Evolutionary conservation across 345 rosid genomes (phyloP).

Genomic region (Turritis glabra): DNA sequence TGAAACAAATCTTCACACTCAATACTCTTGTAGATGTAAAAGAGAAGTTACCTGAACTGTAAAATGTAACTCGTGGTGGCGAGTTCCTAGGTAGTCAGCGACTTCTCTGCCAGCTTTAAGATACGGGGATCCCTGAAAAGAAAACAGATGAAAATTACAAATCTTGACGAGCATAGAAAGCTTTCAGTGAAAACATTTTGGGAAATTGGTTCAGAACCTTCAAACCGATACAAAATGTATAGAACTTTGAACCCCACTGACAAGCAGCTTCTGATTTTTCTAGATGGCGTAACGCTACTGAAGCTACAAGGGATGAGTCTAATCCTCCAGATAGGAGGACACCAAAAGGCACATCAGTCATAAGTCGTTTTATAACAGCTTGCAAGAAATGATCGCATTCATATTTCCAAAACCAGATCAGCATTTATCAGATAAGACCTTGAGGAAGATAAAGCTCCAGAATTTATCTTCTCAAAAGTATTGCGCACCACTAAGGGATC

Average conservation of each 20-base stretch:
- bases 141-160: not conserved
- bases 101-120: slow-evolving; percentile 79
- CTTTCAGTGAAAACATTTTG: not conserved
- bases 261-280: slow-evolving; percentile 63
- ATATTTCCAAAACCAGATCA: not conserved
- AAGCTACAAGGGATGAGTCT: slow-evolving; percentile 86
- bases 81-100: slow-evolving; percentile 75
- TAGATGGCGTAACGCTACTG: slow-evolving; percentile 70
- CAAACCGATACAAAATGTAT: slow-evolving; percentile 77
- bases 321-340: slow-evolving; percentile 88
- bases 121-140: slow-evolving; percentile 74
- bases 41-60: slow-evolving; percentile 64
- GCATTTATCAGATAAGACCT: not conserved
- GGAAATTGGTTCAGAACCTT: slow-evolving; percentile 46
- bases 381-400: slow-evolving; percentile 27
- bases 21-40: slow-evolving; percentile 2
- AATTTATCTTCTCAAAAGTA: slow-evolving; percentile 69
- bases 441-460: slow-evolving; percentile 8
- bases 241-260: slow-evolving; percentile 84
- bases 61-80: slow-evolving; percentile 77
- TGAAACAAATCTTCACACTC: not conserved
- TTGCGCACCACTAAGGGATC: slow-evolving; percentile 54
- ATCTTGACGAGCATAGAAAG: slow-evolving; percentile 17
- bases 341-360: slow-evolving; percentile 93
- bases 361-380: slow-evolving; percentile 83